A percentile compares a stretch with the other conserved stretches of the same genome.
Conservation (phyloP, 2,329 filamentous ascomycete species). For the Microdochium trichocladiopsis region DNA sequence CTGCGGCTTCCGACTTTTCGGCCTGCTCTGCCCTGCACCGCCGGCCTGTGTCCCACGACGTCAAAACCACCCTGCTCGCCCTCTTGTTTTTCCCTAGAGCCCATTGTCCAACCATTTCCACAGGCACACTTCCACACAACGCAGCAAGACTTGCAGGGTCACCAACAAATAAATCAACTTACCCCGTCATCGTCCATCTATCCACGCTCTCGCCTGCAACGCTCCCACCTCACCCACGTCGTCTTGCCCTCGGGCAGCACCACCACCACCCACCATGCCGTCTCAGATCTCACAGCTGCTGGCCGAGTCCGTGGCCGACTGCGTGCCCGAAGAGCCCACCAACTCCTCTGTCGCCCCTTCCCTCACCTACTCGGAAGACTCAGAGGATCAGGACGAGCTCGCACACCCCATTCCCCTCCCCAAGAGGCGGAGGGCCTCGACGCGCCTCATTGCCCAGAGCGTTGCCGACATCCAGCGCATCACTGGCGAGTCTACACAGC, state of each 20-base stretch:
- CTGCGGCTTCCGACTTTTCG: not conserved
- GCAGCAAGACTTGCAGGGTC: too few relatives aligned
- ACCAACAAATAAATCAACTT: too few relatives aligned
- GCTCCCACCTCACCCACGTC: too few relatives aligned
- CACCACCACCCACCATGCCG: constrained; percentile 22
- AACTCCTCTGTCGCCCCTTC: constrained; percentile 49
- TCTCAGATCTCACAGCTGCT: constrained; percentile 29
- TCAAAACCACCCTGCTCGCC: not conserved
- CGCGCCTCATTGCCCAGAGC: constrained; percentile 58
- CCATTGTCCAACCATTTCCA: not conserved
- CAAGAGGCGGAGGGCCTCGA: constrained; percentile 59
- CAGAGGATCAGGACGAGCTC: constrained; percentile 50
- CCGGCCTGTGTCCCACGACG: not conserved
- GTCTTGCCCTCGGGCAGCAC: not conserved
- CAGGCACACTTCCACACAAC: too few relatives aligned
- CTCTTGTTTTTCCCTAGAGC: not conserved
- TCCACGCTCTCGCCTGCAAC: too few relatives aligned
- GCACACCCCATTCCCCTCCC: constrained; percentile 30
- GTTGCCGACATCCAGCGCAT: constrained; percentile 56
- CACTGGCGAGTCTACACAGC: constrained; percentile 55
- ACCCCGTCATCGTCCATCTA: too few relatives aligned
- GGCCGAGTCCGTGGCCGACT: constrained; percentile 29
- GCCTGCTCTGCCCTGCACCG: not conserved
- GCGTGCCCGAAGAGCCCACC: constrained; percentile 35
- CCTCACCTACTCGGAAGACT: constrained; percentile 56